Evolutionary conservation across 345 rosid species (phyloP).

Genomic region (Erysimum cheiranthoides): DNA sequence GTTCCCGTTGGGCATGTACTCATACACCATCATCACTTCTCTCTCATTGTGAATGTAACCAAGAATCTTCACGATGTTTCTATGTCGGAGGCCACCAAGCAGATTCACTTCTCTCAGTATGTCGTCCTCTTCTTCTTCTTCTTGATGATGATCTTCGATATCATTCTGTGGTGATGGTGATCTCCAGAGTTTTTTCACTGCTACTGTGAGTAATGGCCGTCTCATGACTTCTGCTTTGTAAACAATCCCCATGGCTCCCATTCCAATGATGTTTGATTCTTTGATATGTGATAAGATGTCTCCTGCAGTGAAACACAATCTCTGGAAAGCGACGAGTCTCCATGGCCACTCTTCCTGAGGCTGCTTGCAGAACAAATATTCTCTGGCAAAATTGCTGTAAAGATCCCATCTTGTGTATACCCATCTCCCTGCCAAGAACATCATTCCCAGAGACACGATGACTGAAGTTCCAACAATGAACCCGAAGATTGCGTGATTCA

Average conservation of each 20-base stretch:
- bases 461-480: slow-evolving; percentile 57
- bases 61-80: slow-evolving; percentile 76
- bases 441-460: slow-evolving; percentile 56
- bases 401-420: slow-evolving; percentile 75
- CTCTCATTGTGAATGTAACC: slow-evolving; percentile 88
- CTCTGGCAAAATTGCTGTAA: slow-evolving; percentile 54
- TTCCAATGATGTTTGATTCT: slow-evolving; percentile 82
- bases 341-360: slow-evolving; percentile 87
- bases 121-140: slow-evolving; percentile 54
- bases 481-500: slow-evolving; percentile 62
- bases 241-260: slow-evolving; percentile 93
- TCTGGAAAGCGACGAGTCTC: slow-evolving; percentile 86
- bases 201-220: slow-evolving; percentile 62
- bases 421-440: slow-evolving; percentile 62
- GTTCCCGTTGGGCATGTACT: slow-evolving; percentile 87
- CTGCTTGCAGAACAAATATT: slow-evolving; percentile 52
- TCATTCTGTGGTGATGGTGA: slow-evolving; percentile 53
- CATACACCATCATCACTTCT: slow-evolving; percentile 78
- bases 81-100: slow-evolving; percentile 77
- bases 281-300: slow-evolving; percentile 77
- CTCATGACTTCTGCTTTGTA: slow-evolving; percentile 84
- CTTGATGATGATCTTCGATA: slow-evolving; percentile 52
- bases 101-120: slow-evolving; percentile 75
- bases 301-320: slow-evolving; percentile 68
- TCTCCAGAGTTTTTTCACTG: slow-evolving; percentile 94